Evolutionary conservation across 768 basidiomycete genomes (phyloP).

Genomic region (Russula emetica): DNA sequence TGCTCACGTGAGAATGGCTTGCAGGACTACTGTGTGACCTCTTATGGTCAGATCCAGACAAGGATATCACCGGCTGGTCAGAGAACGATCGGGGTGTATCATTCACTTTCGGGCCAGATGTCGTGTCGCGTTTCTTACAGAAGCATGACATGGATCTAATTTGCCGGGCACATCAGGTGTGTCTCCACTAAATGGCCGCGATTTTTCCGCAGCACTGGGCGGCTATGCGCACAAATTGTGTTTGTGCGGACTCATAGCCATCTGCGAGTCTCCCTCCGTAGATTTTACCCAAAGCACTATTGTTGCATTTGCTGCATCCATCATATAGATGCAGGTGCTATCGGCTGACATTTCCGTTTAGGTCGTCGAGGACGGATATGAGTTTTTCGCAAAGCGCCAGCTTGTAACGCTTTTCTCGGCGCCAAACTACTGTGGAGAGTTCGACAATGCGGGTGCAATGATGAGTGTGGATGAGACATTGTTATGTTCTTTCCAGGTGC

Average conservation of each 20-base stretch:
- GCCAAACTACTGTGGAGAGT: slow-evolving; percentile 93
- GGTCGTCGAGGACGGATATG: slow-evolving; percentile 99
- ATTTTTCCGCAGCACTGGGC: slow-evolving; percentile 5
- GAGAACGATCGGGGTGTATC: slow-evolving; percentile 99
- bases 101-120: slow-evolving; percentile 98
- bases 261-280: background rate
- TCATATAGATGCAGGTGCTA: background rate
- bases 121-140: slow-evolving; percentile 96
- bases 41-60: slow-evolving; percentile 98
- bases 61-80: slow-evolving; percentile 98
- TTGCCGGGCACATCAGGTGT: slow-evolving; percentile 94
- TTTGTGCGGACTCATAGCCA: slow-evolving; percentile 2
- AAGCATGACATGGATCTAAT: slow-evolving; percentile 99
- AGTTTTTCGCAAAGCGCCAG: slow-evolving; percentile 98
- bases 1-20: slow-evolving; percentile 16
- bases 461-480: slow-evolving; percentile 99
- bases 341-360: slow-evolving; percentile 33
- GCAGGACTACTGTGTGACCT: slow-evolving; percentile 91
- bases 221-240: background rate
- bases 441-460: slow-evolving; percentile 99
- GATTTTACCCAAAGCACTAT: background rate
- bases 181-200: slow-evolving; percentile 31
- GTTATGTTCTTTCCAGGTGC: slow-evolving; percentile 95
- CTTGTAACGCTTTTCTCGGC: slow-evolving; percentile 96
- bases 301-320: background rate